phyloP scores from a whole-genome alignment of 1,139 yeast genomes.

The Eremothecium sinecaudum region DNA sequence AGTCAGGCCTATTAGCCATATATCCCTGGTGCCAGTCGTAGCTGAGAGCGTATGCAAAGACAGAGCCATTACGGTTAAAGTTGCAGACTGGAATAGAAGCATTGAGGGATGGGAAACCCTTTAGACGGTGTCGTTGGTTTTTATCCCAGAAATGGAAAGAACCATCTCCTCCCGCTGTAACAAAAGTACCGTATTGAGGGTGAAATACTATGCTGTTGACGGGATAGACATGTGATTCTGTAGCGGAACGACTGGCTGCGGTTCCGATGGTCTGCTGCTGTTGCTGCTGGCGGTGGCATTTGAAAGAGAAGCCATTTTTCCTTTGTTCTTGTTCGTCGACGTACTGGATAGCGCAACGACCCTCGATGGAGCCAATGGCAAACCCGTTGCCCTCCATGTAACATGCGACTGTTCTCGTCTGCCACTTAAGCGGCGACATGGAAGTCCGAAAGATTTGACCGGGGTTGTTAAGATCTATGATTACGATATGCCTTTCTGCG shows the following conservation, averaged over 20 bases:
- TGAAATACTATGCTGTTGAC: constrained; percentile 80
- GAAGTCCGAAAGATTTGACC: constrained; percentile 67
- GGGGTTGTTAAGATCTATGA: constrained; percentile 77
- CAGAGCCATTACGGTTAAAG: constrained; percentile 74
- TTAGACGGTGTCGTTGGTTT: constrained; percentile 80
- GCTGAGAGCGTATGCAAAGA: constrained; percentile 85
- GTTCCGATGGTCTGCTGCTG: constrained; percentile 27
- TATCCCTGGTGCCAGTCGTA: constrained; percentile 95
- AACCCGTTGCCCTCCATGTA: constrained; percentile 86
- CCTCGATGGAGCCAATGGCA: constrained; percentile 90
- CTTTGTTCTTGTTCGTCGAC: constrained; percentile 74
- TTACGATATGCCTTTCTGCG: constrained; percentile 76
- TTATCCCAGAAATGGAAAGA: constrained; percentile 94
- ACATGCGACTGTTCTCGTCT: constrained; percentile 75
- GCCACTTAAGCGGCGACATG: constrained; percentile 83
- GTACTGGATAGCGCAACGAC: constrained; percentile 94
- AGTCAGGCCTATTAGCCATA: constrained; percentile 64
- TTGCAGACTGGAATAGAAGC: constrained; percentile 69
- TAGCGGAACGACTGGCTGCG: constrained; percentile 29
- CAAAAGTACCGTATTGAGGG: constrained; percentile 83
- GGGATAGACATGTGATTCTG: constrained; percentile 53
- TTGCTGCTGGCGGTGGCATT: constrained; percentile 69
- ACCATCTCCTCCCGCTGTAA: constrained; percentile 94
- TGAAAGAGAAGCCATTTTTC: constrained; percentile 73
- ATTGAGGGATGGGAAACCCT: constrained; percentile 65